phyloP scores from a whole-genome alignment of 139 green algal genomes.

The Chlorella sp. region DNA sequence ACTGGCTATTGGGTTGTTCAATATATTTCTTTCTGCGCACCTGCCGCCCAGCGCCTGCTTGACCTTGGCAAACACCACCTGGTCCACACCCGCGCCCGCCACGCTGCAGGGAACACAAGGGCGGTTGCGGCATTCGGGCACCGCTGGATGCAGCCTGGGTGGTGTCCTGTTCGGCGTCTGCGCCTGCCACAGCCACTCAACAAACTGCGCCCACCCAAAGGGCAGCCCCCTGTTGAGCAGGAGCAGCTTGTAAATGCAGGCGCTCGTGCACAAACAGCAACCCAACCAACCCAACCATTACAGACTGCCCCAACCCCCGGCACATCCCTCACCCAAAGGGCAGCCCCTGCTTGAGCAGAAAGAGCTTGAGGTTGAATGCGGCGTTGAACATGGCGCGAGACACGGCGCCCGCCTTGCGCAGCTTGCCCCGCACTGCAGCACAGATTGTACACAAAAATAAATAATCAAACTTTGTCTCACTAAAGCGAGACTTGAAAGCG shows the following conservation, averaged over 20 bases:
- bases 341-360: conserved; percentile 67
- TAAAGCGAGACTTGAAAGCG: no score
- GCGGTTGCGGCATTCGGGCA: no score
- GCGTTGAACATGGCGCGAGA: conserved; percentile 78
- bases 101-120: conserved; percentile 20
- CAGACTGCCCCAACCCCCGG: background rate
- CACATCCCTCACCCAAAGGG: conserved; percentile 24
- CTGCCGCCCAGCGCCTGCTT: conserved; percentile 74
- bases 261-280: background rate
- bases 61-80: conserved; percentile 81
- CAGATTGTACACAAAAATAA: no score
- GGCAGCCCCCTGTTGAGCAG: no score
- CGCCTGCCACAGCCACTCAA: no score
- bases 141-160: no score
- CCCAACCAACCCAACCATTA: background rate
- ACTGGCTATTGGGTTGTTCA: no score
- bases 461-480: no score
- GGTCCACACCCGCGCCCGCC: conserved; percentile 60
- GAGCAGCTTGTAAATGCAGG: no score
- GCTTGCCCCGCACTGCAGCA: conserved; percentile 31
- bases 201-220: no score
- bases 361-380: conserved; percentile 78
- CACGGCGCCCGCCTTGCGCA: conserved; percentile 47
- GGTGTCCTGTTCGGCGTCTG: no score
- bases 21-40: no score